Conservation (phyloP, 495 filamentous ascomycete species). For the Bacidia gigantensis region DNA sequence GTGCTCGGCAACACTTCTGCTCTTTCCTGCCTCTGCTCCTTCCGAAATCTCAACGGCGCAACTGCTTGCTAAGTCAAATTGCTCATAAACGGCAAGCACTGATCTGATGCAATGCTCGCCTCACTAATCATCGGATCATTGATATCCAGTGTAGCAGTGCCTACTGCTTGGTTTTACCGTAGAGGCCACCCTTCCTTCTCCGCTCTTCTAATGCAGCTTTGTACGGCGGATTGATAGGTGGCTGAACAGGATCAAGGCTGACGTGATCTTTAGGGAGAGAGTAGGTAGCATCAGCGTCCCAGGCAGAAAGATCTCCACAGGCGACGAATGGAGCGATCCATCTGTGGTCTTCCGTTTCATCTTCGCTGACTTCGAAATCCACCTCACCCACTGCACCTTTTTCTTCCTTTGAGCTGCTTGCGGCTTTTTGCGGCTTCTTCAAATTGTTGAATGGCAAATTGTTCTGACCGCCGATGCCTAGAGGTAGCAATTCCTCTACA, state of each 20-base stretch:
- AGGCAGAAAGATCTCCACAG: conserved; percentile 88
- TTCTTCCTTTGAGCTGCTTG: conserved; percentile 7
- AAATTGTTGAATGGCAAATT: background rate
- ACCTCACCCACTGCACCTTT: conserved; percentile 48
- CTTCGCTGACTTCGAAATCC: conserved; percentile 38
- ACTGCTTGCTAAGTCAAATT: no score
- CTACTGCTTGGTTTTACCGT: conserved; percentile 54
- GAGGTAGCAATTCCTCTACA: conserved; percentile 8
- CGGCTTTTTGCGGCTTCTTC: background rate
- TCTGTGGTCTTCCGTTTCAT: conserved; percentile 29
- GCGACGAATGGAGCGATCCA: conserved; percentile 94
- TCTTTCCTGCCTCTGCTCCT: no score
- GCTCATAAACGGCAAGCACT: background rate
- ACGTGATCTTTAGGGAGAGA: conserved; percentile 62
- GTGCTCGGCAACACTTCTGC: no score
- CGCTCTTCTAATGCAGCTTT: conserved; percentile 78
- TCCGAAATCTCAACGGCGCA: no score
- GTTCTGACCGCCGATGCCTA: conserved; percentile 5
- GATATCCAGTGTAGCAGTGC: background rate
- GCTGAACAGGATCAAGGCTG: conserved; percentile 85
- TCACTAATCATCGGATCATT: background rate
- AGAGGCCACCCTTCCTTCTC: conserved; percentile 59
- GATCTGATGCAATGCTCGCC: background rate
- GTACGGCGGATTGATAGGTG: conserved; percentile 90
- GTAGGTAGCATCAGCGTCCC: conserved; percentile 90